phyloP scores from a whole-genome alignment of 2,329 filamentous ascomycete genomes.

The Alternaria gansuensis region DNA sequence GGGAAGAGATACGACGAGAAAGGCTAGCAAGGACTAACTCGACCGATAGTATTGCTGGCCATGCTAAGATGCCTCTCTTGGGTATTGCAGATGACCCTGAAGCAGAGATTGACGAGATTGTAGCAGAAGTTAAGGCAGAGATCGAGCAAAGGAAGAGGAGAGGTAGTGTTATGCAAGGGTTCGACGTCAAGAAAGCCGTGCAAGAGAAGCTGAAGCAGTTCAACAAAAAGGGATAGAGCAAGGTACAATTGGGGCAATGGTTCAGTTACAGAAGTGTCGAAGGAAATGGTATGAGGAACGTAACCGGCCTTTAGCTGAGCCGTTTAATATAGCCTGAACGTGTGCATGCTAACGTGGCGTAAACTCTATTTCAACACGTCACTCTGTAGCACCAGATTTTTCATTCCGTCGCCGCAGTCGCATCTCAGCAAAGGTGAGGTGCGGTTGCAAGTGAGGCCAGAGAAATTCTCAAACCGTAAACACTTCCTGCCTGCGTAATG shows the following conservation, averaged over 20 bases:
- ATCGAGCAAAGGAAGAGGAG: slow-evolving; percentile 68
- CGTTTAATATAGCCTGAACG: slow-evolving; percentile 9
- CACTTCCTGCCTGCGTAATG: no score
- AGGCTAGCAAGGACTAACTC: slow-evolving; percentile 62
- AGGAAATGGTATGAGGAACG: neutral
- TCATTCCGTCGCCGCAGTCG: slow-evolving; percentile 2
- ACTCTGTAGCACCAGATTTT: slow-evolving; percentile 2
- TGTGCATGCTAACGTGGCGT: slow-evolving; percentile 1
- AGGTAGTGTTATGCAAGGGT: slow-evolving; percentile 50
- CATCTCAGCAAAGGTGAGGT: no score
- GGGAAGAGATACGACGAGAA: slow-evolving; percentile 48
- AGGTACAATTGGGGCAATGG: neutral
- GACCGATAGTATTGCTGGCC: slow-evolving; percentile 60
- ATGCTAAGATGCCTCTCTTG: slow-evolving; percentile 68
- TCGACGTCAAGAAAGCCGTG: slow-evolving; percentile 50
- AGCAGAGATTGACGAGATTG: slow-evolving; percentile 78
- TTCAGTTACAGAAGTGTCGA: neutral
- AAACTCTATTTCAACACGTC: slow-evolving; percentile 11
- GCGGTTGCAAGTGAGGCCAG: no score
- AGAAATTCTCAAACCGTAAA: no score
- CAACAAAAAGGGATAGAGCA: slow-evolving; percentile 31
- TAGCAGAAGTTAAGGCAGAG: slow-evolving; percentile 77
- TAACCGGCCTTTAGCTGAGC: neutral
- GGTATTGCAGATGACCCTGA: slow-evolving; percentile 82
- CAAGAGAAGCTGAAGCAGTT: slow-evolving; percentile 50